phyloP scores from a whole-genome alignment of 2,329 filamentous ascomycete genomes.

The Sporothrix phasma region DNA sequence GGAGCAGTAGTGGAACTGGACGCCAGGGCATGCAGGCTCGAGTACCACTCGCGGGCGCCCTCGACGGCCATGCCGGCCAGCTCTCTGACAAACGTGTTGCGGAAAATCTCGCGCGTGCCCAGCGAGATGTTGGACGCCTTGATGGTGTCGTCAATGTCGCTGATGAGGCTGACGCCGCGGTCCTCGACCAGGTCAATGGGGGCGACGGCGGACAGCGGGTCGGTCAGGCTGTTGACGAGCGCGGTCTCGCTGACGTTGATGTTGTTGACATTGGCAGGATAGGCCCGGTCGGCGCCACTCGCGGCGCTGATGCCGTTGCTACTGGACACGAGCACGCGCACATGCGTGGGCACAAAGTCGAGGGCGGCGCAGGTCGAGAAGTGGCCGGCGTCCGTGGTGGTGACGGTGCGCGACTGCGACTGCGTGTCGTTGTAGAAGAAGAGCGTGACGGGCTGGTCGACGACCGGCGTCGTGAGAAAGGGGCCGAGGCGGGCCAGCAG shows the following conservation, averaged over 20 bases:
- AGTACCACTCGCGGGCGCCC: slow-evolving; percentile 87
- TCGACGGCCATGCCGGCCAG: slow-evolving; percentile 71
- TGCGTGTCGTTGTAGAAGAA: slow-evolving; percentile 87
- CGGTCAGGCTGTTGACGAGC: slow-evolving; percentile 26
- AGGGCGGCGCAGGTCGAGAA: slow-evolving; percentile 72
- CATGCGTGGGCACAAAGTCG: slow-evolving; percentile 82
- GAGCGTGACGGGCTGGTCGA: slow-evolving; percentile 69
- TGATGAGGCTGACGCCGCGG: slow-evolving; percentile 80
- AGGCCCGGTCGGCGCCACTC: not conserved
- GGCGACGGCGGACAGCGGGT: slow-evolving; percentile 72
- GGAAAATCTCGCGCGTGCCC: slow-evolving; percentile 87
- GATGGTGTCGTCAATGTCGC: slow-evolving; percentile 94
- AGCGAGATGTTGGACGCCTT: slow-evolving; percentile 86
- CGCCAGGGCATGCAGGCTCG: slow-evolving; percentile 65
- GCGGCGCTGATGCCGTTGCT: slow-evolving; percentile 5
- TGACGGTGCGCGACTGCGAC: slow-evolving; percentile 74
- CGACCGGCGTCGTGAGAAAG: slow-evolving; percentile 77
- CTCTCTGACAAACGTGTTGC: slow-evolving; percentile 89
- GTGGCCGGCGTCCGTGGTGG: slow-evolving; percentile 82
- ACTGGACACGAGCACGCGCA: slow-evolving; percentile 68
- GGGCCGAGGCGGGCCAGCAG: slow-evolving; percentile 80
- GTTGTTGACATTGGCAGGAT: not conserved
- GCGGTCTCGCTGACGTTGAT: not conserved
- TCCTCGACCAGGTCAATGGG: slow-evolving; percentile 68
- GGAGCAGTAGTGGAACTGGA: slow-evolving; percentile 93